These are phyloP conservation scores for Tremella yokohamensis DNA, from an alignment of 768 basidiomycete genomes.

Conservation along the genomic window DNA sequence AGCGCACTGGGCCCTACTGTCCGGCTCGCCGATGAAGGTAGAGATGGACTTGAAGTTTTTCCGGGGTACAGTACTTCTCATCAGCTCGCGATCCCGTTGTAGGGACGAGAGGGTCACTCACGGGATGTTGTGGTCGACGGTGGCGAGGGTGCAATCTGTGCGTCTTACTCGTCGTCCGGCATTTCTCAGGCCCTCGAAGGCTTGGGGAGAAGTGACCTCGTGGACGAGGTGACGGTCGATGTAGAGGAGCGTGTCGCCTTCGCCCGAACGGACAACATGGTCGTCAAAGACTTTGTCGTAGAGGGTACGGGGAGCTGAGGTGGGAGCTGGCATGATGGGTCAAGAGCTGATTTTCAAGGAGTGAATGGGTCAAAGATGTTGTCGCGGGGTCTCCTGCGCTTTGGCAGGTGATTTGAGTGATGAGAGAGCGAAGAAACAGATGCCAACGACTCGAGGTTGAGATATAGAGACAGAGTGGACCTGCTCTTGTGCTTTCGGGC, in stretches of 20 bases:
- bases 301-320: conserved; percentile 70
- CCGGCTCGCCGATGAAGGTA: conserved; percentile 75
- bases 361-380: no score
- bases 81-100: not conserved
- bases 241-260: conserved; percentile 53
- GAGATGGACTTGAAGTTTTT: conserved; percentile 69
- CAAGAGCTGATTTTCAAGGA: not conserved
- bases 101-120: conserved; percentile 54
- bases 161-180: conserved; percentile 73
- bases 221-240: conserved; percentile 66
- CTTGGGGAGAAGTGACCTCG: conserved; percentile 91
- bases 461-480: no score
- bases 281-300: conserved; percentile 99
- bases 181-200: conserved; percentile 78
- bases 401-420: no score
- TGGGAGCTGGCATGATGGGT: conserved; percentile 59
- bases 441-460: no score
- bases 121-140: conserved; percentile 85
- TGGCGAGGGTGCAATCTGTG: conserved; percentile 83
- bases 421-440: no score
- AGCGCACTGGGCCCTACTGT: conserved; percentile 75
- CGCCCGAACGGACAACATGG: conserved; percentile 70
- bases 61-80: conserved; percentile 63
- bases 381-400: no score
- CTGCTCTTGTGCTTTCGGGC: no score